Evolutionary conservation across 2,329 filamentous ascomycete species (phyloP).

Genomic region (Diplodia corticola): DNA sequence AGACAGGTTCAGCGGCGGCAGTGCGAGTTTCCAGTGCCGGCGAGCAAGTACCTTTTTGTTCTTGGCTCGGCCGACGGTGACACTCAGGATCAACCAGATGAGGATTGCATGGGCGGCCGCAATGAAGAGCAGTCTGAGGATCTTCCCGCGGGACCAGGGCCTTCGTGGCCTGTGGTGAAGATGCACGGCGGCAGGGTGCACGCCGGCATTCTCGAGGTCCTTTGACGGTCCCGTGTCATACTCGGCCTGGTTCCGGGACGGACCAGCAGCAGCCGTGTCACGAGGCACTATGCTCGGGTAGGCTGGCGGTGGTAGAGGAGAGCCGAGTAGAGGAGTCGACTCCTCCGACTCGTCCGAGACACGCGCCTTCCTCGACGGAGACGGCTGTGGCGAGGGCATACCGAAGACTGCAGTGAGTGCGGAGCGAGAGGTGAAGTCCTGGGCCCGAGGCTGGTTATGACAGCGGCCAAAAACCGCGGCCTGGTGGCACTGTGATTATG

Average conservation of each 20-base stretch:
- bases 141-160: slow-evolving; percentile 2
- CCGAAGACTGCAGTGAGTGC: neutral
- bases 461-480: neutral
- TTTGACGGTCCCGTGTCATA: neutral
- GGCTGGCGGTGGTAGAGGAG: slow-evolving; percentile 5
- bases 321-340: neutral
- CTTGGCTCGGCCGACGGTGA: neutral
- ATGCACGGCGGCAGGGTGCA: neutral
- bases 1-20: neutral
- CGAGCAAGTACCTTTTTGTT: slow-evolving; percentile 1
- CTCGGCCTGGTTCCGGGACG: neutral
- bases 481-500: neutral
- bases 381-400: neutral
- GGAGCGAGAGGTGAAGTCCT: too few species aligned
- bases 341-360: slow-evolving; percentile 3
- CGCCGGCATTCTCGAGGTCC: neutral
- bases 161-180: neutral
- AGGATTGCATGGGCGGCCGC: neutral
- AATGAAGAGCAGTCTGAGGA: slow-evolving; percentile 1
- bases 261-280: neutral
- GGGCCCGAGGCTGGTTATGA: slow-evolving; percentile 2
- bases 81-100: slow-evolving; percentile 5
- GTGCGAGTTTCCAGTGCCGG: neutral
- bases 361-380: neutral
- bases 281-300: neutral